Percentiles rank a stretch among this genome's conserved stretches.
Evolutionary conservation across 305 asterid genomes (phyloP).

Genomic region (Fraxinus sp.): DNA sequence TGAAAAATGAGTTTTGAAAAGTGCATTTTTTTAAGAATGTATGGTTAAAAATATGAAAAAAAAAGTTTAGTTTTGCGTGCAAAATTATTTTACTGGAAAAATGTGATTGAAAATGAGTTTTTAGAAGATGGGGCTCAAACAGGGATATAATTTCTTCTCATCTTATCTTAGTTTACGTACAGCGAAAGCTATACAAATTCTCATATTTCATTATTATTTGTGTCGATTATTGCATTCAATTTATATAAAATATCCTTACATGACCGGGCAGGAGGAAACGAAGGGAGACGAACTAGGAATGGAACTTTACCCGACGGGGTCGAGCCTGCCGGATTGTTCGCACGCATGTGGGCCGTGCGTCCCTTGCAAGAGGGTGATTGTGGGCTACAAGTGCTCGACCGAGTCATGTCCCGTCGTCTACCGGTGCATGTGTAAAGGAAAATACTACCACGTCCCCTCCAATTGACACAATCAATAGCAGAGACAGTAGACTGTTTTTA

Average conservation of each 20-base stretch:
- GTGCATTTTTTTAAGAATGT: too few species aligned
- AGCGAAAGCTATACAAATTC: neutral
- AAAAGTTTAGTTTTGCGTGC: too few species aligned
- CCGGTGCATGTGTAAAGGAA: conserved; percentile 90
- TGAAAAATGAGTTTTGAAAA: too few species aligned
- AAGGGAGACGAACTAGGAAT: conserved; percentile 41
- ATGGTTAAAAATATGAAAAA: too few species aligned
- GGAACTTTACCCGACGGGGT: conserved; percentile 83
- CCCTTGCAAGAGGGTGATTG: conserved; percentile 87
- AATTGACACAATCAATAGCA: conserved; percentile 30
- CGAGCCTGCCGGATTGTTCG: conserved; percentile 82
- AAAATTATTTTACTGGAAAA: too few species aligned
- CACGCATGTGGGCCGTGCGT: conserved; percentile 87
- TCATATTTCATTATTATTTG: neutral
- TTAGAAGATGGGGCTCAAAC: too few species aligned
- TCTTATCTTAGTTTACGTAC: neutral
- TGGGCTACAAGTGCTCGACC: conserved; percentile 65
- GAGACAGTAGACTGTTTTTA: neutral
- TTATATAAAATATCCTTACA: neutral
- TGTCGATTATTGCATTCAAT: neutral
- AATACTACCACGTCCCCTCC: conserved; percentile 86
- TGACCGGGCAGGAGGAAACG: conserved; percentile 38
- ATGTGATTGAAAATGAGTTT: too few species aligned
- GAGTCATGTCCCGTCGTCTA: conserved; percentile 93
- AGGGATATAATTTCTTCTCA: neutral